Evolutionary conservation across 169 alveolate genomes (phyloP), one percentile per base, ranked within the genome.

Genomic region (Plasmodium falciparum): DNA sequence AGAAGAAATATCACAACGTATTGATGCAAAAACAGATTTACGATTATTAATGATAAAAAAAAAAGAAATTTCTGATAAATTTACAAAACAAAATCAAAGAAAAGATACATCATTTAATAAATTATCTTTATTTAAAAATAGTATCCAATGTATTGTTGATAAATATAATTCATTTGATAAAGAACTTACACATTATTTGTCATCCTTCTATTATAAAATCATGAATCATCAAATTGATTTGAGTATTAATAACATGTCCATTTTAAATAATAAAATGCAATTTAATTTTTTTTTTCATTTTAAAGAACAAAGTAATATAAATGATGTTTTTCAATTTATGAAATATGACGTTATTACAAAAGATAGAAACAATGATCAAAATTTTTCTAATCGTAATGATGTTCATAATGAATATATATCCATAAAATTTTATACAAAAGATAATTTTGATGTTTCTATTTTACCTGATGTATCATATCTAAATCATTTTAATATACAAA

Each of bases 381-480:
- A 73, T 73, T 13, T 33, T 50, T 17, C 33, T 20, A 45, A 20
- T 71, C 2, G 8, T 29, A 49, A 49, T 3, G 61, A 50, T 65
- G 72, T 78, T 45, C 90, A 69, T 62, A 62, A 13, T 50, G 83
- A 80, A 80, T 80, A 70, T 56, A 39, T 80, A 63, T 39, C 85
- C 26, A 54, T 80, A 80, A 80, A 67, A 2, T 29, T 80, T 61
- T 1, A 69, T 72, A 45, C 80, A 11, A 80, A 80, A 13, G 90
- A 80, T 43, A 67, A 80, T 62, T 80, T 80, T 80, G 83, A 80
- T 20, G 43, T 69, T 56, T 80, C 90, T 43, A 80, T 80, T 69
- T 56, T 80, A 61, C 90, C 90, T n/a, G 90, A 80, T 67, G 3
- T 58, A 80, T n/a, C 70, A 56, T 80, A 80, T 80, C 61, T 80